These are phyloP conservation scores for Poa pratensis DNA, from an alignment of 176 grass and related monocot species.

Conservation along the genomic window DNA sequence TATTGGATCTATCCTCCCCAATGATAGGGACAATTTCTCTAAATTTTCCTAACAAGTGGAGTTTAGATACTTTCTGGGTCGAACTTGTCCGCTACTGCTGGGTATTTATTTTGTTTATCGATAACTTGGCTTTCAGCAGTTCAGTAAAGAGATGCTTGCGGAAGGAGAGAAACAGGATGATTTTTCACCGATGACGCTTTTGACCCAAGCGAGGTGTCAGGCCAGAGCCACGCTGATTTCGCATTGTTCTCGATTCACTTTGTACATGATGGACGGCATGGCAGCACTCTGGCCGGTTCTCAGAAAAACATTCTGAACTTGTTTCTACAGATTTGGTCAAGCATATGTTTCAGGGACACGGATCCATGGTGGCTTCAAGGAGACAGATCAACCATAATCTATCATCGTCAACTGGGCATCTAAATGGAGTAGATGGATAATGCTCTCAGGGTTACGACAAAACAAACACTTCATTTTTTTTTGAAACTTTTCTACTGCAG, in stretches of 20 bases:
- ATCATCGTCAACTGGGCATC: constrained; percentile 1
- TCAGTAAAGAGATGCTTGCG: background rate
- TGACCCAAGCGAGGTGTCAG: background rate
- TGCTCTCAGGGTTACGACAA: background rate
- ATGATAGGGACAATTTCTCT: background rate
- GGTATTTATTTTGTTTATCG: background rate
- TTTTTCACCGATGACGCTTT: background rate
- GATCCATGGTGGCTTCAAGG: background rate
- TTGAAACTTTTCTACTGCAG: no score
- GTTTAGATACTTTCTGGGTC: constrained; percentile 5
- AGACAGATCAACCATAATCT: background rate
- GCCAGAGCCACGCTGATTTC: background rate
- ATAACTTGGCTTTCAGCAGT: background rate
- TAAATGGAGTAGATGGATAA: background rate
- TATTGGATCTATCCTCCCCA: background rate
- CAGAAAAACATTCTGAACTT: background rate
- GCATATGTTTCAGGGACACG: constrained; percentile 5
- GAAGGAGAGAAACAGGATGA: background rate
- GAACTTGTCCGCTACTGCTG: background rate
- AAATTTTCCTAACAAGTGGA: background rate
- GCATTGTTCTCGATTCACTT: background rate
- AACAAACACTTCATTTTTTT: no score
- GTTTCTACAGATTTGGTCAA: background rate
- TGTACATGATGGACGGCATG: background rate
- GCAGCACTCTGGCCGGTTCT: background rate